Base-by-base conservation (phyloP, 352 stramenopile species). In the Globisporangium parvum region DNA sequence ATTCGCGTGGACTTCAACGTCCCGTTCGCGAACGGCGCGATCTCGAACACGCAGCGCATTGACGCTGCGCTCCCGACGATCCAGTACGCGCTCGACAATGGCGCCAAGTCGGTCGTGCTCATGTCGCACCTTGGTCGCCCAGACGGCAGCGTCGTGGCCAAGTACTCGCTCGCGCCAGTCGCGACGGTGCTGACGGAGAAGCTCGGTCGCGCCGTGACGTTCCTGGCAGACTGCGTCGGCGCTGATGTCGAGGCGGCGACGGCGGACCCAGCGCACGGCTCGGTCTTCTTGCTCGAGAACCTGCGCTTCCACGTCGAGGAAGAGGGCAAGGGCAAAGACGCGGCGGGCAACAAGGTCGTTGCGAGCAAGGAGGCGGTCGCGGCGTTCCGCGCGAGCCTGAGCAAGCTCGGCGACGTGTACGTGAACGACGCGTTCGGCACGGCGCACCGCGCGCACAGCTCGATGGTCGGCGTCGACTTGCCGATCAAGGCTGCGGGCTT, bases 1-100 rank as follows among this genome's bases (percentile, higher is more conserved):
- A 96, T 99, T 58, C 93, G 98, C 69, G 98, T 98, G 59, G 98
- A 99, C 84, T 98, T 99, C 63, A 99, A 99, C 75, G 97, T 99
- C 42, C 98, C 98, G 17, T 97, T 99, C 65, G 75, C 84, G 18
- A 90, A 96, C 70, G 97, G 93, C 59, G 96, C 96, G 61, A 92
- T 98, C 56, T 98, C 83, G 55, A 99, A 99, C 86, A 99, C 96
- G 59, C 96, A 99, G 69, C 95, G 98, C 69, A 99, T 99, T 71
- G 91, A 98, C 51, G 97, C 83, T 35, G 90, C 88, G 69, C 60
- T 99, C 68, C 80, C 97, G 39, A 99, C 97, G 12, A 97, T 99
- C 59, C 65, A 99, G 79, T 98, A 98, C 74, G 91, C 98, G 60
- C 90, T 98, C 53, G 80, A 93, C 55, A 93, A 99, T 63, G 98